Percentiles rank a stretch among this genome's conserved stretches.
Conservation (phyloP, 441 rosid genomes). For the Viola pubescens region DNA sequence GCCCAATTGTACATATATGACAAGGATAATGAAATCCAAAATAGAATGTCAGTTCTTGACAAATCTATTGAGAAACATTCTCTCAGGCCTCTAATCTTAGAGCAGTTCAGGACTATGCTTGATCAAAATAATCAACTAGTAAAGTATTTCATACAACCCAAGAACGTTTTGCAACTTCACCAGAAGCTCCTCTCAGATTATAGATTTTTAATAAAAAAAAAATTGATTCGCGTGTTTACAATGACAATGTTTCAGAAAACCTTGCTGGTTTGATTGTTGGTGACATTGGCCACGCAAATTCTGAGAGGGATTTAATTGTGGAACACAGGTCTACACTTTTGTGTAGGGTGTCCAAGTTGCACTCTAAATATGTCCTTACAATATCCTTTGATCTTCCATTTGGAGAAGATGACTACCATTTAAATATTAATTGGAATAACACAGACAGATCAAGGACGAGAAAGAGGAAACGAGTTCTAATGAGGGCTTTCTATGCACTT, state of each 20-base stretch:
- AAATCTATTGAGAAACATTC: background rate
- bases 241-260: background rate
- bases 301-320: background rate
- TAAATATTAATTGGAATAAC: background rate
- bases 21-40: background rate
- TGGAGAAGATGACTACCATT: background rate
- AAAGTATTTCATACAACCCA: too few relatives aligned
- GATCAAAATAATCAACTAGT: background rate
- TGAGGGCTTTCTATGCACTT: background rate
- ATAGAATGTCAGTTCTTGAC: background rate
- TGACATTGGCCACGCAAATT: background rate
- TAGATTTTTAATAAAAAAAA: background rate
- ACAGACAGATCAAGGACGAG: fast-evolving
- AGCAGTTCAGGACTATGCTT: background rate
- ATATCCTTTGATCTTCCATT: background rate
- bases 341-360: background rate
- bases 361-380: background rate
- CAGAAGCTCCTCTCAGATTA: too few relatives aligned
- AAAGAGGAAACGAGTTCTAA: background rate
- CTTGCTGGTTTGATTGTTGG: background rate
- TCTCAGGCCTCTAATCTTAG: background rate
- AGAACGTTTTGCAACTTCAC: too few relatives aligned
- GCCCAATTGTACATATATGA: background rate
- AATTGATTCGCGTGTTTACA: background rate
- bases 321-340: background rate